phyloP scores from a whole-genome alignment of 441 rosid species.

The Flueggea neowawraea region DNA sequence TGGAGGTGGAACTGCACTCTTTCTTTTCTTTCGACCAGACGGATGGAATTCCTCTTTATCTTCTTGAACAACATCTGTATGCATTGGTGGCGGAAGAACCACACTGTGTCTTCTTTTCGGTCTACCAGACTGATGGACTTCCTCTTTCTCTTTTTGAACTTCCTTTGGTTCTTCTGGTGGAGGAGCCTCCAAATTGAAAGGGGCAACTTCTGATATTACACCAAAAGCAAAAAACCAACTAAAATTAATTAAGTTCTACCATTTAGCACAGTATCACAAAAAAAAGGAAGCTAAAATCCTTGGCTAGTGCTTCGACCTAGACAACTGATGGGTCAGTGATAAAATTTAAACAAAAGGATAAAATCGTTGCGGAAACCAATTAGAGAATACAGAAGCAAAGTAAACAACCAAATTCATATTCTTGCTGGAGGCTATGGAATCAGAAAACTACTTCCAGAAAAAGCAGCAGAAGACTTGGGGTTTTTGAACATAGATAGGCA shows the following conservation, averaged over 20 bases:
- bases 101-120: constrained; percentile 27
- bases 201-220: constrained; percentile 11
- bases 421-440: no score
- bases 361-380: no score
- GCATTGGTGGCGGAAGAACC: constrained; percentile 26
- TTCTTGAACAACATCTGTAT: constrained; percentile 19
- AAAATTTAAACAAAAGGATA: no score
- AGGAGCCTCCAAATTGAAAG: constrained; percentile 25
- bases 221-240: neutral
- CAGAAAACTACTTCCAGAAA: no score
- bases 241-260: neutral
- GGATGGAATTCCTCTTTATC: constrained; percentile 1
- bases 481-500: no score
- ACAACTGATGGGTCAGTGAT: no score
- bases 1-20: neutral
- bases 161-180: constrained; percentile 27
- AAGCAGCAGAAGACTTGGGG: no score
- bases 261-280: no score
- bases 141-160: constrained; percentile 4
- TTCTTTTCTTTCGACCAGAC: constrained; percentile 28
- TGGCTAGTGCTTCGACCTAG: no score
- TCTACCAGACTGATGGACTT: constrained; percentile 3
- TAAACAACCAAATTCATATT: no score
- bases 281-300: no score
- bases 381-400: no score